Evolutionary conservation across 1,139 yeast genomes (phyloP), one percentile per base, ranked within the genome.

Genomic region (Pichia sp.): DNA sequence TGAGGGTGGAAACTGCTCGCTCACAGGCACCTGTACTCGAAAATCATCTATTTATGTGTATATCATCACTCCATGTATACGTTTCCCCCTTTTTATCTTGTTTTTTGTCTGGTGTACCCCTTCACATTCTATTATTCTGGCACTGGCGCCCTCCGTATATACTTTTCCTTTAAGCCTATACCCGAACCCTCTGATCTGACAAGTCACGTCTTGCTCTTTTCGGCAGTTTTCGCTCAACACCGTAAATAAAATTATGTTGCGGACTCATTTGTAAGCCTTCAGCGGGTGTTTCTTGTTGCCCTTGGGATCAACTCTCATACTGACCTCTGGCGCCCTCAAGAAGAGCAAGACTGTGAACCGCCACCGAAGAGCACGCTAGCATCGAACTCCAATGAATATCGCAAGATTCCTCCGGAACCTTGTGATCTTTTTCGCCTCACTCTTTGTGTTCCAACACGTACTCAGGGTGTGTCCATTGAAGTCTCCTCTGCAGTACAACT

Each of bases 391-490:
- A 50, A 55, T 55, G 58, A 55, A 53, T 16, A 7, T 55, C 4
- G 15, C 41, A 3, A 29, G 51, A 38, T 31, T 51, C 19, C n/a
- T 55, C 11, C 26, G 58, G 29, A 48, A 31, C 42, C 16, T 55
- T 10, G n/a, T 53, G 13, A 4, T 55, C 8, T 38, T 55, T 23
- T 19, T 45, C 10, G 10, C 49, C 10, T 41, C 54, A 4, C n/a
- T 47, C 11, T 57, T 52, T 38, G 38, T 50, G 11, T 15, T 52
- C 26, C 51, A 42, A 32, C 59, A 57, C 16, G 42, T 57, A 10
- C 47, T 46, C 23, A 50, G 40, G 11, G 16, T 16, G 4, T 57
- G 59, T 45, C 59, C 59, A 10, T 23, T 49, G 11, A 36, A 41
- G 7, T 23, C 50, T 13, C 50, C 53, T n/a, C 16, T 51, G 4